Conservation (phyloP, 2,329 filamentous ascomycete species). For the Zymoseptoria ardabiliae region DNA sequence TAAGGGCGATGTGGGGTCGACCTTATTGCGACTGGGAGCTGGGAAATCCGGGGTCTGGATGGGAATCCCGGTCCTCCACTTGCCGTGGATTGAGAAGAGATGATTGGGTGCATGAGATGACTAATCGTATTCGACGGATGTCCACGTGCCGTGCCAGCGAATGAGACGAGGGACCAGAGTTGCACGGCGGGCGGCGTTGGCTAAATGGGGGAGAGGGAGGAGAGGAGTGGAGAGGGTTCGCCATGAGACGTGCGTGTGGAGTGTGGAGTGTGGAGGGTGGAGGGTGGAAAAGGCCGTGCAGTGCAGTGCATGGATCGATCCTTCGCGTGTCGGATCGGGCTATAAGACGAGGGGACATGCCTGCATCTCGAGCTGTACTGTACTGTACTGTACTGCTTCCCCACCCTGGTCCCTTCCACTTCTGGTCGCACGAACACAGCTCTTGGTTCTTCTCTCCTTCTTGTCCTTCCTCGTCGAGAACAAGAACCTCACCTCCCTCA, state of each 20-base stretch:
- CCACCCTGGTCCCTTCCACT: neutral
- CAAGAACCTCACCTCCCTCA: neutral
- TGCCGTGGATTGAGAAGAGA: neutral
- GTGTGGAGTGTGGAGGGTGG: too few relatives aligned
- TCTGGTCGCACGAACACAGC: neutral
- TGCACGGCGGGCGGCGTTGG: neutral
- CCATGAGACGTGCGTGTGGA: too few relatives aligned
- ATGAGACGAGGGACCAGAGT: neutral
- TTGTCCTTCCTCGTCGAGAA: neutral
- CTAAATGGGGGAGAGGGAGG: neutral
- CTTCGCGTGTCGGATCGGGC: neutral
- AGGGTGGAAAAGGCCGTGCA: too few relatives aligned
- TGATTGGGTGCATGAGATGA: neutral
- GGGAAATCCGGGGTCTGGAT: neutral
- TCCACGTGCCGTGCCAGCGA: neutral
- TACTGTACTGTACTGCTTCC: neutral
- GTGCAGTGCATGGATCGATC: neutral
- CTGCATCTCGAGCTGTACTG: too few relatives aligned
- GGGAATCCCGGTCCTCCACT: neutral
- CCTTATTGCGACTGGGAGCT: too few relatives aligned
- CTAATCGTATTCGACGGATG: neutral
- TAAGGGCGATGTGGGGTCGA: too few relatives aligned
- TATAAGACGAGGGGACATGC: neutral
- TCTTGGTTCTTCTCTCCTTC: neutral
- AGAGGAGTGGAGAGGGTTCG: neutral